phyloP scores from a whole-genome alignment of 2,329 filamentous ascomycete species.

The Zasmidium citrigriseum region DNA sequence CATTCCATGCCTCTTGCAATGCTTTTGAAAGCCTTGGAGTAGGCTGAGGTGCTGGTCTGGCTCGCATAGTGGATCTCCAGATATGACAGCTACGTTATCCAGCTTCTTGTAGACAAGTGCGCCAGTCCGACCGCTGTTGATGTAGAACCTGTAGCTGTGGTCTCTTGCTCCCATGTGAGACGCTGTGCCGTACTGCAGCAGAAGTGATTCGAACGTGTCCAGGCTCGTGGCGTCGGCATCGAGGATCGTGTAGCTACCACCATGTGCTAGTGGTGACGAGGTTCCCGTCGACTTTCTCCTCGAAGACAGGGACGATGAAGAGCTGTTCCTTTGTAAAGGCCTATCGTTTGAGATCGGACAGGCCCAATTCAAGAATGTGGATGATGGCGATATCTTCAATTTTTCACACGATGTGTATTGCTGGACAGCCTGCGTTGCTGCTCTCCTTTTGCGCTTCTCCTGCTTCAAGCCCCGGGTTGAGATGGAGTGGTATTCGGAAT shows the following conservation, averaged over 20 bases:
- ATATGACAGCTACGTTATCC: constrained; percentile 8
- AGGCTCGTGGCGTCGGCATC: constrained; percentile 4
- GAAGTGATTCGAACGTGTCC: constrained; percentile 3
- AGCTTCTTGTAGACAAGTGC: constrained; percentile 9
- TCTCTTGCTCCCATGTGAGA: constrained; percentile 9
- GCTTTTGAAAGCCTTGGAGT: constrained; percentile 1
- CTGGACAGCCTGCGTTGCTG: too few species aligned
- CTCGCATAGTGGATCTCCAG: constrained; percentile 11
- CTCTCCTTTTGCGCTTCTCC: too few species aligned
- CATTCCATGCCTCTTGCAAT: constrained; percentile 2
- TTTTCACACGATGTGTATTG: too few species aligned
- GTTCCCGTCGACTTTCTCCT: too few species aligned
- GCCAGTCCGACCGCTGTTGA: constrained; percentile 4
- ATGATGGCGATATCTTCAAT: too few species aligned
- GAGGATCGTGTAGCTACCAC: constrained; percentile 2
- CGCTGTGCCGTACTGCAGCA: constrained; percentile 7
- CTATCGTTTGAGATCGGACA: too few species aligned
- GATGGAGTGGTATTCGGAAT: too few species aligned
- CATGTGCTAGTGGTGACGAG: not conserved
- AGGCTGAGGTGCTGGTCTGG: not conserved
- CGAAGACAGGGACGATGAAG: too few species aligned
- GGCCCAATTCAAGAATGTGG: too few species aligned
- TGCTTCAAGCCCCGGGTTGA: too few species aligned
- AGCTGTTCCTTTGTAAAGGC: too few species aligned
- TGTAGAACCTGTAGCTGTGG: constrained; percentile 7